A percentile compares a stretch with the other conserved stretches of the same genome.
phyloP scores from a whole-genome alignment of 805 yeast genomes.

The Nakazawaea ambrosiae region DNA sequence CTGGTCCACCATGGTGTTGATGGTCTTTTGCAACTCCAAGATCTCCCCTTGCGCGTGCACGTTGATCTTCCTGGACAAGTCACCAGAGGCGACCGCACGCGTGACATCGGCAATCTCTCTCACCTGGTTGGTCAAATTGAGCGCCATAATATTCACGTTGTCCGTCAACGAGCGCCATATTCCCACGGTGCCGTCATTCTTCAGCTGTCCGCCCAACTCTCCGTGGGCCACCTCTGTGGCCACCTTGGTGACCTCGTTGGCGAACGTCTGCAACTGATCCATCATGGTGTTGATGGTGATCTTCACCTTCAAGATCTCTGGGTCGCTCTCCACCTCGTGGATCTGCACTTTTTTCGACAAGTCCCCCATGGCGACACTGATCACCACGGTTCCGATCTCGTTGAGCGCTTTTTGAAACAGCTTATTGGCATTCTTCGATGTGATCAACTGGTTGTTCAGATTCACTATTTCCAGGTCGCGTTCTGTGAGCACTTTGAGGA shows the following conservation, averaged over 20 bases:
- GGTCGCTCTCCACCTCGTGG: slow-evolving; percentile 65
- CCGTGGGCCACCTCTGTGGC: slow-evolving; percentile 91
- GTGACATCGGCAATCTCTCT: slow-evolving; percentile 88
- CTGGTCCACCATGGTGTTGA: slow-evolving; percentile 85
- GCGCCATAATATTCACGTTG: slow-evolving; percentile 84
- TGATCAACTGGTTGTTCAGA: slow-evolving; percentile 14
- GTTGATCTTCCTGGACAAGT: slow-evolving; percentile 72
- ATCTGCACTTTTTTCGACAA: slow-evolving; percentile 73
- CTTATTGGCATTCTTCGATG: slow-evolving; percentile 41
- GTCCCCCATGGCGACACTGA: slow-evolving; percentile 87
- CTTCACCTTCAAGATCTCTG: slow-evolving; percentile 74
- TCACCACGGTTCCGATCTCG: slow-evolving; percentile 81
- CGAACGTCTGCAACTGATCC: slow-evolving; percentile 78
- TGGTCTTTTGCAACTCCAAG: slow-evolving; percentile 76
- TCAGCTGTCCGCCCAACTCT: slow-evolving; percentile 84
- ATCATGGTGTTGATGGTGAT: slow-evolving; percentile 82
- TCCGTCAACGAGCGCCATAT: slow-evolving; percentile 82
- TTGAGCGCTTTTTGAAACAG: slow-evolving; percentile 66
- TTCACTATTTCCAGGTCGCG: slow-evolving; percentile 14
- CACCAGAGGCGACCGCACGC: slow-evolving; percentile 84
- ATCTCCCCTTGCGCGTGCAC: slow-evolving; percentile 93
- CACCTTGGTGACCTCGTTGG: slow-evolving; percentile 74
- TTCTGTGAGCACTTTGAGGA: slow-evolving; percentile 12
- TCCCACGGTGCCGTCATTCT: slow-evolving; percentile 78
- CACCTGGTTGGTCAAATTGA: slow-evolving; percentile 78